These are phyloP conservation scores for Yueomyces sp. DNA, from an alignment of 805 yeast genomes.

Conservation along the genomic window DNA sequence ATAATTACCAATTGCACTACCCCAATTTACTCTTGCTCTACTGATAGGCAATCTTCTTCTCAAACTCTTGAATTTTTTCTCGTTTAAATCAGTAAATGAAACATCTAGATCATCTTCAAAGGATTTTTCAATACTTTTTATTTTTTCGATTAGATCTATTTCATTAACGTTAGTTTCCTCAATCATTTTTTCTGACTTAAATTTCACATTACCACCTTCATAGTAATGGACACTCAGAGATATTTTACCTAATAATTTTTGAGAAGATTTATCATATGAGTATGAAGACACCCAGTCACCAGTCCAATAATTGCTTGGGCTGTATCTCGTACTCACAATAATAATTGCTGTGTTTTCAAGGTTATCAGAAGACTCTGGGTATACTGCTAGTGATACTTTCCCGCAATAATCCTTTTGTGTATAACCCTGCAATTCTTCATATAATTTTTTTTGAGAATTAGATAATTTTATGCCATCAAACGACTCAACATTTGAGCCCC, in stretches of 20 bases:
- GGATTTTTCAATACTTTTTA: constrained; percentile 42
- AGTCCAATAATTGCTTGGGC: constrained; percentile 70
- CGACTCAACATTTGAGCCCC: constrained; percentile 40
- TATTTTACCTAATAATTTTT: constrained; percentile 38
- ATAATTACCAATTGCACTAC: constrained; percentile 80
- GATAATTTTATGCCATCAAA: constrained; percentile 5
- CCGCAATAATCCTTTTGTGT: constrained; percentile 58
- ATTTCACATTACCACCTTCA: constrained; percentile 90
- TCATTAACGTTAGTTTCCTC: constrained; percentile 17
- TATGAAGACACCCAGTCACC: constrained; percentile 79
- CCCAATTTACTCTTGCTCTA: constrained; percentile 89
- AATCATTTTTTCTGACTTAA: constrained; percentile 33
- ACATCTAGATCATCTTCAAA: constrained; percentile 47
- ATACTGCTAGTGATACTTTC: constrained; percentile 32
- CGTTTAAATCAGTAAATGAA: constrained; percentile 62
- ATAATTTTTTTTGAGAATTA: constrained; percentile 9
- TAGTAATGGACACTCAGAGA: constrained; percentile 75
- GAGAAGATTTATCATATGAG: constrained; percentile 24
- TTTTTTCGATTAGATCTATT: constrained; percentile 28
- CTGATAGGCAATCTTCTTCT: constrained; percentile 90
- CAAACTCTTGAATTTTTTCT: constrained; percentile 64
- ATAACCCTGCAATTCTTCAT: constrained; percentile 28
- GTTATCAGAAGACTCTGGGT: constrained; percentile 23
- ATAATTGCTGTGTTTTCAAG: constrained; percentile 30
- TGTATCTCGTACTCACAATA: constrained; percentile 58